phyloP scores from a whole-genome alignment of 1,139 yeast species.

The Scheffersomyces insectosa region DNA sequence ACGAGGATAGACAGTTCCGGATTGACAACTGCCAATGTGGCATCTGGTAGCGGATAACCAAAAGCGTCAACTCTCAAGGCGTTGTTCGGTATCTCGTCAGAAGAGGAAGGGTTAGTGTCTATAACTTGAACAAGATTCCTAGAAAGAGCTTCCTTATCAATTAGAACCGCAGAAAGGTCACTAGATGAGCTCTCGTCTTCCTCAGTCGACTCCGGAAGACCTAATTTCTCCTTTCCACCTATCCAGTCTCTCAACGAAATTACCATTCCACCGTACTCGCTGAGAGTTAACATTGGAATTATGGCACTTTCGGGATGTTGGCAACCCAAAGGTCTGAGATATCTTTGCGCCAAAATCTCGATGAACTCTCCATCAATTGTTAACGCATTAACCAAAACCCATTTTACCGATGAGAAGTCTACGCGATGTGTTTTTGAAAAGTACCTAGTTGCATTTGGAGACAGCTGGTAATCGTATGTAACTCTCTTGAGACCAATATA shows the following conservation, averaged over 20 bases:
- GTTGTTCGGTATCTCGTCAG: slow-evolving; percentile 52
- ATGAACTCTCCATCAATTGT: slow-evolving; percentile 94
- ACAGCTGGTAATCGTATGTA: slow-evolving; percentile 88
- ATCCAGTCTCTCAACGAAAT: slow-evolving; percentile 91
- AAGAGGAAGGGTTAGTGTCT: slow-evolving; percentile 59
- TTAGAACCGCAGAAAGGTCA: slow-evolving; percentile 67
- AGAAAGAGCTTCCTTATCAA: slow-evolving; percentile 80
- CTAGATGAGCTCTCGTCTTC: slow-evolving; percentile 35
- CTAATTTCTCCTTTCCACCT: slow-evolving; percentile 63
- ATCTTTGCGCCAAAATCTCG: slow-evolving; percentile 86
- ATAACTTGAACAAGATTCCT: slow-evolving; percentile 75
- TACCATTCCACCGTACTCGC: slow-evolving; percentile 97
- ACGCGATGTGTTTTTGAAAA: slow-evolving; percentile 76
- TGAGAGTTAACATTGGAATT: slow-evolving; percentile 84
- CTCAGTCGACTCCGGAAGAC: slow-evolving; percentile 38
- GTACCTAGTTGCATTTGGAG: slow-evolving; percentile 82
- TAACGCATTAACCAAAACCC: slow-evolving; percentile 90
- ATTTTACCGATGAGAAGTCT: slow-evolving; percentile 75
- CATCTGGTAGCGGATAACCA: slow-evolving; percentile 93
- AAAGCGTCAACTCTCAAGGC: slow-evolving; percentile 79
- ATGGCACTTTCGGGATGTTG: slow-evolving; percentile 73
- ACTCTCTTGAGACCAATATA: slow-evolving; percentile 90
- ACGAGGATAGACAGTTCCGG: slow-evolving; percentile 80
- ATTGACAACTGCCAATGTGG: slow-evolving; percentile 88
- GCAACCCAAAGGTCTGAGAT: slow-evolving; percentile 90